Base-by-base conservation (phyloP, 345 rosid genomes). In the Euphorbia lathyris region DNA sequence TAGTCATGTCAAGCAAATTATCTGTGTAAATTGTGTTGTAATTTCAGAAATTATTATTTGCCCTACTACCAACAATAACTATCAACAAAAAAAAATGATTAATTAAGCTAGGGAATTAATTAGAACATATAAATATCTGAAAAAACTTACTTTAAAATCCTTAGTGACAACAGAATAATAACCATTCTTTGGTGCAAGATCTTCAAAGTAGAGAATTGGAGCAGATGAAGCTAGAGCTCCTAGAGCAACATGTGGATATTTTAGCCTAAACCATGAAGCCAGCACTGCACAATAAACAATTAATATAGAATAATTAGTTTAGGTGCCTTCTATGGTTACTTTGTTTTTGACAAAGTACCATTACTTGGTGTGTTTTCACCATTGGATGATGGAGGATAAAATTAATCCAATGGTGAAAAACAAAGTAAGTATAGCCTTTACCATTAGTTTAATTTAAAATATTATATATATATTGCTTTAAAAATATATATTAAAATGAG, bases 181-280 rank as follows among this genome's bases (percentile, higher is more conserved):
- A 9, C 74, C 79, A 22, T 57, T 34, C 20, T 40, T 29, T 25
- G 79, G 79, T 26, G 74, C 58, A 11, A 70, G 30, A 36, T 66
- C 79, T 26, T 76, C 79, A 22, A 76, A 76, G 52, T 76, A 76
- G n/a, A 76, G 74, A 17, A 75, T 75, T 29, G 78, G 78, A 13
- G 73, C 77, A 5, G 77, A 74, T 12, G 77, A 74, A 34, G 78
- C 78, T 3, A 75, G 47, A 56, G 78, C 78, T 53, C 78, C 78
- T n/a, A 69, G 63, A 20, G 74, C 78, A 0, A 75, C 60, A 22
- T 75, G 78, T 7, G 79, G 79, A 20, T 75, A 75, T 29, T 75
- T 75, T 19, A 70, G 58, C 66, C 79, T 23, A 48, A 75, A 75
- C 79, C 74, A 75, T 50, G 77, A 13, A 9, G 74, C 74, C 34